A percentile compares a stretch with the other conserved stretches of the same genome.
phyloP scores from a whole-genome alignment of 2,329 filamentous ascomycete genomes.

The Curvularia spicifera region DNA sequence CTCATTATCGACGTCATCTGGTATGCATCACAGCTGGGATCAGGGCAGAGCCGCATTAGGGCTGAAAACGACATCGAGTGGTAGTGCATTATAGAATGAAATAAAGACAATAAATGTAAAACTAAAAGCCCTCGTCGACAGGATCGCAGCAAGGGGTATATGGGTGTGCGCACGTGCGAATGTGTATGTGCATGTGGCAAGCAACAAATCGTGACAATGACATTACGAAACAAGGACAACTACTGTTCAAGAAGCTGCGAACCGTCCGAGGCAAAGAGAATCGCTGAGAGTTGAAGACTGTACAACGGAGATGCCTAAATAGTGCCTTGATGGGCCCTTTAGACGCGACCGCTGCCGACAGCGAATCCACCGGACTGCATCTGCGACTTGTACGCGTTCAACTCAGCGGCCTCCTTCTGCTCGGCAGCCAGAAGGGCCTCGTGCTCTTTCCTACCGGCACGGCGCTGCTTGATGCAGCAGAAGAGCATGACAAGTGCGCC shows the following conservation, averaged over 20 bases:
- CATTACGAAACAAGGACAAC: slow-evolving; percentile 13
- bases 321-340: neutral
- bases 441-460: slow-evolving; percentile 44
- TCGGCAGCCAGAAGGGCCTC: slow-evolving; percentile 41
- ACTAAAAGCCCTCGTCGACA: slow-evolving; percentile 11
- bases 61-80: slow-evolving; percentile 7
- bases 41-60: slow-evolving; percentile 2
- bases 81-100: slow-evolving; percentile 4
- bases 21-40: neutral
- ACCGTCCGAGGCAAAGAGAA: slow-evolving; percentile 6
- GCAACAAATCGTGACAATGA: slow-evolving; percentile 18
- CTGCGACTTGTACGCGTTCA: slow-evolving; percentile 42
- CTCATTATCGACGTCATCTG: neutral
- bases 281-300: slow-evolving; percentile 13
- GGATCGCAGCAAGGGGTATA: slow-evolving; percentile 23
- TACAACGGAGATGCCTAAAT: slow-evolving; percentile 3
- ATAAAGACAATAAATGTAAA: neutral
- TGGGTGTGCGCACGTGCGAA: neutral
- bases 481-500: slow-evolving; percentile 38
- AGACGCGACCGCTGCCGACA: slow-evolving; percentile 25
- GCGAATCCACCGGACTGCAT: slow-evolving; percentile 36
- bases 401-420: slow-evolving; percentile 48
- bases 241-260: slow-evolving; percentile 9
- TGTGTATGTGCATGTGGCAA: neutral
- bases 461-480: slow-evolving; percentile 51